A percentile compares a stretch with the other conserved stretches of the same genome.
Conservation (phyloP, 2,329 filamentous ascomycete species). For the Fusarium sp. region DNA sequence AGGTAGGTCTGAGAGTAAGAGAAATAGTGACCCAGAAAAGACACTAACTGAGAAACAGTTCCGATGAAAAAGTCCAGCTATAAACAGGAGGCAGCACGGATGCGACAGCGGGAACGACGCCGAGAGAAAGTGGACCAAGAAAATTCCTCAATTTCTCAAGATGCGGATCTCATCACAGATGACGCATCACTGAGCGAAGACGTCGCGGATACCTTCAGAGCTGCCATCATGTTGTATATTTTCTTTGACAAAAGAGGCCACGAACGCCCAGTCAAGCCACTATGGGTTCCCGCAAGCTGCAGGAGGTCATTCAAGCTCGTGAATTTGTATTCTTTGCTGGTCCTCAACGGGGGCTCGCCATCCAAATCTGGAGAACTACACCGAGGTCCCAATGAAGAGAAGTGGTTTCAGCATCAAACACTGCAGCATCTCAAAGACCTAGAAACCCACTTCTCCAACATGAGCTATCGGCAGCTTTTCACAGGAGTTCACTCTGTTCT, state of each 20-base stretch:
- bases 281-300: accelerated
- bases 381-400: not conserved
- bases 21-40: too few species aligned
- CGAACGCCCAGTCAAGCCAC: not conserved
- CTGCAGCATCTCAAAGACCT: not conserved
- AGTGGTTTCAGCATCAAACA: not conserved
- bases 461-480: not conserved
- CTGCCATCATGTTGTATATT: accelerated
- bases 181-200: not conserved
- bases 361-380: accelerated
- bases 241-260: not conserved
- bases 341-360: accelerated
- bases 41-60: not conserved
- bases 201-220: not conserved
- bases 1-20: not conserved
- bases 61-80: not conserved
- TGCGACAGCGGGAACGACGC: not conserved
- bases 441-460: accelerated
- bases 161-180: not conserved
- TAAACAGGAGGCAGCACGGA: not conserved
- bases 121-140: not conserved
- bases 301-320: accelerated
- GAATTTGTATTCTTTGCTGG: not conserved
- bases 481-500: not conserved
- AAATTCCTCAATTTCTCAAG: not conserved